Conservation (phyloP, 257 asterid species). For the Fraxinus pennsylvanica region DNA sequence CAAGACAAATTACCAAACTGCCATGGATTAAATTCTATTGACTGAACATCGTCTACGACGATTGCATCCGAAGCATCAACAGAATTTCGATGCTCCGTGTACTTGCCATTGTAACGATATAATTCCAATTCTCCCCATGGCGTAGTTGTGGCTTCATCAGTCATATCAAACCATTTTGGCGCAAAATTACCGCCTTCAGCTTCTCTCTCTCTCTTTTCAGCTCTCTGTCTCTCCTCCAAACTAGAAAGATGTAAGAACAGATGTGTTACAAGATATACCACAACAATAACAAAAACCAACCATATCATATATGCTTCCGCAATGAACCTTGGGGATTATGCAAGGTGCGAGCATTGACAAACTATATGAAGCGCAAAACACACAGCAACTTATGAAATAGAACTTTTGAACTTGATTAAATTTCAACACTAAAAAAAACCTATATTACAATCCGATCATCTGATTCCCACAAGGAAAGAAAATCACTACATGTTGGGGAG, state of each 20-base stretch:
- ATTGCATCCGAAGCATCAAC: constrained; percentile 52
- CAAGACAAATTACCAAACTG: constrained; percentile 57
- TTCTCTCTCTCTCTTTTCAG: constrained; percentile 86
- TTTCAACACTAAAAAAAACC: not conserved
- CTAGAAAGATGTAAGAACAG: constrained; percentile 30
- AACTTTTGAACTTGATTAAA: not conserved
- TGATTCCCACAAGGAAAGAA: not conserved
- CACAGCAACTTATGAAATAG: not conserved
- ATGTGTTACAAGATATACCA: not conserved
- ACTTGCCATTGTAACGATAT: constrained; percentile 68
- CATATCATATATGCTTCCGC: not conserved
- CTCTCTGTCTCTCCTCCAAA: constrained; percentile 95
- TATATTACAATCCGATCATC: not conserved
- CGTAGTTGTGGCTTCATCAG: constrained; percentile 71
- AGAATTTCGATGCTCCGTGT: constrained; percentile 61
- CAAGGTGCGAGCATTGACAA: not conserved
- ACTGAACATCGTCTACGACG: constrained; percentile 39
- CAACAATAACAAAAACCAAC: not conserved
- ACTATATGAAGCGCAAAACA: not conserved
- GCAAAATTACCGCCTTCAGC: constrained; percentile 62
- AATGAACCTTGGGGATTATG: not conserved
- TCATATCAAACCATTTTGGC: constrained; percentile 84
- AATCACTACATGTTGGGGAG: not conserved
- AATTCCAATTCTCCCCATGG: constrained; percentile 98
- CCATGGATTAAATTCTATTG: constrained; percentile 86